Evolutionary conservation across 2,329 filamentous ascomycete species (phyloP).

Genomic region (Penicillium janthinellum): DNA sequence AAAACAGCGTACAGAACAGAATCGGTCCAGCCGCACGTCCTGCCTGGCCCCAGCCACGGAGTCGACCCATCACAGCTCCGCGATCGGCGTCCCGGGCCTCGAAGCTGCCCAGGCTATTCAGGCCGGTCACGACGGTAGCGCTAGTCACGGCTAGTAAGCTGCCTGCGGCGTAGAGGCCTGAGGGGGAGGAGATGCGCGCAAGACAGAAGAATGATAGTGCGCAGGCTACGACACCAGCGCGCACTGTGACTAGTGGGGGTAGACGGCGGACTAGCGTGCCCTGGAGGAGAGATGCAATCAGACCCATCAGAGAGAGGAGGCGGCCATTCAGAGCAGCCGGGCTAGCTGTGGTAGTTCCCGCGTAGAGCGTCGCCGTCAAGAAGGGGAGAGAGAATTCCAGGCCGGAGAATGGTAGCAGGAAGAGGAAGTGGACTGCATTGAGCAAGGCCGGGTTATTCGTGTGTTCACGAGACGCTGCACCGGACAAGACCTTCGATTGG

Average conservation of each 20-base stretch:
- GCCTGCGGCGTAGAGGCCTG: slow-evolving; percentile 77
- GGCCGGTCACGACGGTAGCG: slow-evolving; percentile 88
- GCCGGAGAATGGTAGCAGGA: slow-evolving; percentile 95
- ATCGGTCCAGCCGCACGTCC: slow-evolving; percentile 85
- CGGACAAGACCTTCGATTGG: background rate
- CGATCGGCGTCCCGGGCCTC: slow-evolving; percentile 79
- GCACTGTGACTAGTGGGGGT: slow-evolving; percentile 76
- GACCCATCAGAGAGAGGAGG: slow-evolving; percentile 85
- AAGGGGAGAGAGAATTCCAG: slow-evolving; percentile 98
- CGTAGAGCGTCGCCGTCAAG: slow-evolving; percentile 94
- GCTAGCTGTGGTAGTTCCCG: slow-evolving; percentile 58
- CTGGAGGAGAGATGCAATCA: slow-evolving; percentile 89
- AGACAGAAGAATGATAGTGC: slow-evolving; percentile 80
- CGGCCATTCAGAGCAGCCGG: slow-evolving; percentile 75
- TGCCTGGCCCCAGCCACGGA: slow-evolving; percentile 80
- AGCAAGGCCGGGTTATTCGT: slow-evolving; percentile 84
- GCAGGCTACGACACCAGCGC: slow-evolving; percentile 75
- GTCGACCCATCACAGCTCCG: slow-evolving; percentile 80
- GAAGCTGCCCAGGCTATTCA: slow-evolving; percentile 90
- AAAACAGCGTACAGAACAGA: slow-evolving; percentile 92
- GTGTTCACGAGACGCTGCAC: slow-evolving; percentile 37
- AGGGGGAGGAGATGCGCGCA: slow-evolving; percentile 66
- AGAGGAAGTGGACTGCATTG: slow-evolving; percentile 83
- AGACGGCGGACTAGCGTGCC: slow-evolving; percentile 86
- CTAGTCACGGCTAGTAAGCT: slow-evolving; percentile 85